These are phyloP conservation scores for Penicillium daleae DNA, from an alignment of 495 filamentous ascomycete genomes.

Conservation along the genomic window DNA sequence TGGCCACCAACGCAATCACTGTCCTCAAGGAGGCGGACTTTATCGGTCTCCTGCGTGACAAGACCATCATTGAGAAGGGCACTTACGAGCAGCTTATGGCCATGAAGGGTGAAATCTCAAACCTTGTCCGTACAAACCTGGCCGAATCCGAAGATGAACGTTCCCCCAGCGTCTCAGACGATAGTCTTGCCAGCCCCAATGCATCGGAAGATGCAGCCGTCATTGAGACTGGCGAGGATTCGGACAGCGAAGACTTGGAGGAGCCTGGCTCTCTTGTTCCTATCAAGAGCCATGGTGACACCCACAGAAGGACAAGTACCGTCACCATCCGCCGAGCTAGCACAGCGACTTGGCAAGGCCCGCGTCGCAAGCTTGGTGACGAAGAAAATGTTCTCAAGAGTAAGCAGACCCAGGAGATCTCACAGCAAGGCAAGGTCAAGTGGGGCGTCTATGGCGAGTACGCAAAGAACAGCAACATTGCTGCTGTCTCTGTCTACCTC, in stretches of 20 bases:
- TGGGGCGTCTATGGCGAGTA: conserved; percentile 91
- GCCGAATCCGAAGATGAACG: conserved; percentile 66
- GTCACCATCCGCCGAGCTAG: conserved; percentile 85
- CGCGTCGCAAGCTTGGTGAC: conserved; percentile 79
- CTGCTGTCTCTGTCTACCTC: conserved; percentile 81
- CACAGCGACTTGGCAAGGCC: conserved; percentile 85
- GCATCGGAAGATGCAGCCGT: conserved; percentile 59
- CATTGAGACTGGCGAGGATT: conserved; percentile 53
- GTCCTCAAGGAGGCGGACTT: conserved; percentile 86
- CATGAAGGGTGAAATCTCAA: conserved; percentile 88
- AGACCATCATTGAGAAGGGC: conserved; percentile 82
- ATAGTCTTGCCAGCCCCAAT: conserved; percentile 51
- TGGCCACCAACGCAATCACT: conserved; percentile 95
- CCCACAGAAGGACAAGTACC: conserved; percentile 65
- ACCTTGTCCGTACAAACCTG: conserved; percentile 78
- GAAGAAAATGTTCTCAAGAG: conserved; percentile 80
- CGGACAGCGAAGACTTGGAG: conserved; percentile 72
- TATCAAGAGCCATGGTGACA: conserved; percentile 58
- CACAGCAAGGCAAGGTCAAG: conserved; percentile 95
- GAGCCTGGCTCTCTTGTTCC: conserved; percentile 73
- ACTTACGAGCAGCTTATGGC: conserved; percentile 89
- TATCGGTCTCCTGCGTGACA: conserved; percentile 81
- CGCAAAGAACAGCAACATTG: conserved; percentile 88
- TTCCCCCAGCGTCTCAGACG: conserved; percentile 55
- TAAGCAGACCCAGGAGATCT: conserved; percentile 82